These are phyloP conservation scores for Bolboschoenus planiculmis DNA, from an alignment of 176 grass and related monocot species.

Conservation along the genomic window DNA sequence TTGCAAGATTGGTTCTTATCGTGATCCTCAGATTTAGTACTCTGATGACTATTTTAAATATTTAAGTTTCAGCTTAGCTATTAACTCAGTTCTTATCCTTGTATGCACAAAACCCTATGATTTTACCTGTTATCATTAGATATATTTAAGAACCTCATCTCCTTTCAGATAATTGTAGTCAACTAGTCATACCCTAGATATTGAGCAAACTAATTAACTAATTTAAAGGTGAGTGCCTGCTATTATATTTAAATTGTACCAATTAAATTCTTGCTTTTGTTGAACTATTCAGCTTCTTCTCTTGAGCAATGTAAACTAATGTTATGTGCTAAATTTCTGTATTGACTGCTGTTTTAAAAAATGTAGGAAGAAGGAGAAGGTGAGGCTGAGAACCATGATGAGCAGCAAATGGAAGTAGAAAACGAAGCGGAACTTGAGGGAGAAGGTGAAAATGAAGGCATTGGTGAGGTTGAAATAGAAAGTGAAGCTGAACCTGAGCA, in stretches of 20 bases:
- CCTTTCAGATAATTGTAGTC: not conserved
- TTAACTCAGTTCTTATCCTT: not conserved
- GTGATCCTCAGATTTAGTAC: too few relatives aligned
- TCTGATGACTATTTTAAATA: not conserved
- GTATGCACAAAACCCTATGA: not conserved
- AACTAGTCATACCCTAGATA: not conserved
- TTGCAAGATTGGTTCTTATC: not conserved
- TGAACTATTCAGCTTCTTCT: constrained; percentile 3
- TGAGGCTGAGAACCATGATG: constrained; percentile 59
- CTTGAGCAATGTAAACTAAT: not conserved
- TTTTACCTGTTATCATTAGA: not conserved
- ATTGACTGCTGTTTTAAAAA: constrained; percentile 11
- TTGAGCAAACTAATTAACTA: constrained; percentile 9
- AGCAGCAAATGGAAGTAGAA: constrained; percentile 42
- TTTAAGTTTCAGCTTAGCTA: not conserved
- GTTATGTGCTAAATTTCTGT: not conserved
- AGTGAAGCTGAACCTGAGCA: constrained; percentile 71
- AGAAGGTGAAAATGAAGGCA: constrained; percentile 67
- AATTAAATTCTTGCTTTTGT: constrained; percentile 11
- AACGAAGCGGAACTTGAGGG: constrained; percentile 77
- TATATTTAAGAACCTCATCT: not conserved
- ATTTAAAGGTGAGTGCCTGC: not conserved
- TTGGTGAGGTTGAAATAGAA: constrained; percentile 45
- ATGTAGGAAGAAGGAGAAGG: constrained; percentile 74
- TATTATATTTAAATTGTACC: not conserved